These are phyloP conservation scores for Fraxinus sp. DNA, from an alignment of 305 asterid genomes.

Conservation along the genomic window DNA sequence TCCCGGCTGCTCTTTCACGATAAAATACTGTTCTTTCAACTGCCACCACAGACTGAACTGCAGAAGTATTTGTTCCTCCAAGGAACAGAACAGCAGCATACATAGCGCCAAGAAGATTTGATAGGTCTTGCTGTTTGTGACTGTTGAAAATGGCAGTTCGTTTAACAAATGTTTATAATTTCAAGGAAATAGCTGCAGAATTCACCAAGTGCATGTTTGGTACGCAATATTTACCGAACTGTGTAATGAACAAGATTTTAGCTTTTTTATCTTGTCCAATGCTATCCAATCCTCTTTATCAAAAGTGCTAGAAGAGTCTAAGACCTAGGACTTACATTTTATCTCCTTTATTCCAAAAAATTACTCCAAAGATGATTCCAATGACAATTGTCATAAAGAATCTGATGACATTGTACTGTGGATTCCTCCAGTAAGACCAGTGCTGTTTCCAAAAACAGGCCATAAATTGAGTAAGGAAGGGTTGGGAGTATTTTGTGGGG, in stretches of 20 bases:
- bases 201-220: background rate
- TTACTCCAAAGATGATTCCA: conserved; percentile 47
- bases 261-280: background rate
- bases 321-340: conserved; percentile 34
- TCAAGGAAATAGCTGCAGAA: background rate
- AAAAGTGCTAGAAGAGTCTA: background rate
- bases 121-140: conserved; percentile 43
- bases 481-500: conserved; percentile 45
- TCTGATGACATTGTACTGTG: conserved; percentile 49
- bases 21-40: conserved; percentile 50
- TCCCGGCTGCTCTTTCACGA: conserved; percentile 53
- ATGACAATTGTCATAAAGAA: conserved; percentile 47
- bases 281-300: background rate
- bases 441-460: conserved; percentile 56
- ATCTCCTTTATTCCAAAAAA: conserved; percentile 49
- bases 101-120: conserved; percentile 51
- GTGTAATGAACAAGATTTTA: background rate
- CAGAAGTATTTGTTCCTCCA: conserved; percentile 51
- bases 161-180: background rate
- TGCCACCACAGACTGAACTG: conserved; percentile 56
- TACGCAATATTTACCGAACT: background rate
- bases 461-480: conserved; percentile 36
- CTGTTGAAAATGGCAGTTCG: conserved; percentile 18
- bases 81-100: conserved; percentile 53
- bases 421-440: conserved; percentile 56